Conservation (phyloP, 139 green algal species). For the Spirogloea muscicola region DNA sequence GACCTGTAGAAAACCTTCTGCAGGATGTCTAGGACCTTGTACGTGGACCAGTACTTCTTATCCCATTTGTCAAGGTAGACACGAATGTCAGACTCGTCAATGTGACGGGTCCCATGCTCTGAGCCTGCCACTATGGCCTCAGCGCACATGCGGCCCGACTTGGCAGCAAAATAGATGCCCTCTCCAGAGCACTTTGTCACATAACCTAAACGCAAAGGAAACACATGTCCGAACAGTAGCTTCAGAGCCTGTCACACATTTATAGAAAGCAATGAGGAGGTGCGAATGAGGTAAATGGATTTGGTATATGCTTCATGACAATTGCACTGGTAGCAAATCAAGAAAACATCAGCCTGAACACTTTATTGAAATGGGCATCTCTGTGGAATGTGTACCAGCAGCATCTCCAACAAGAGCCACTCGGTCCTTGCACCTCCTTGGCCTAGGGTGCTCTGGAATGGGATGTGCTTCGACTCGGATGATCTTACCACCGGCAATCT, state of each 20-base stretch:
- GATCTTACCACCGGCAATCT: conserved; percentile 93
- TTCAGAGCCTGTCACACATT: background rate
- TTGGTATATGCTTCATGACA: too few species aligned
- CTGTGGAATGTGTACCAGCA: too few species aligned
- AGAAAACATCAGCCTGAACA: too few species aligned
- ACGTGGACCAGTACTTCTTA: conserved; percentile 98
- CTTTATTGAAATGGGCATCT: background rate
- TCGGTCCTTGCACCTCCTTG: conserved; percentile 71
- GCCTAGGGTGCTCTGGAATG: conserved; percentile 95
- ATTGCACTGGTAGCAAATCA: too few species aligned
- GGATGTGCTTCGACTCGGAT: conserved; percentile 97
- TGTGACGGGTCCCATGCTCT: conserved; percentile 77
- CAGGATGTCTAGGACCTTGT: conserved; percentile 99
- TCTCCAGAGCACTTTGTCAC: conserved; percentile 95
- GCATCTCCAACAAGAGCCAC: conserved; percentile 92
- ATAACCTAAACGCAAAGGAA: conserved; percentile 68
- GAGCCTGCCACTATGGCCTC: conserved; percentile 88
- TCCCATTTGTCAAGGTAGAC: conserved; percentile 96
- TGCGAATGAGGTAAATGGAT: too few species aligned
- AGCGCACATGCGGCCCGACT: conserved; percentile 92
- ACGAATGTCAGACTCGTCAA: conserved; percentile 79
- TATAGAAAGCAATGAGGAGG: background rate
- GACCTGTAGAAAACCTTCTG: conserved; percentile 97
- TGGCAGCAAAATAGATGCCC: conserved; percentile 99
- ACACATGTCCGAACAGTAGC: too few species aligned